Evolutionary conservation across 1,139 yeast genomes (phyloP), one percentile per base, ranked within the genome.

Genomic region (Suhomyces guaymorum): DNA sequence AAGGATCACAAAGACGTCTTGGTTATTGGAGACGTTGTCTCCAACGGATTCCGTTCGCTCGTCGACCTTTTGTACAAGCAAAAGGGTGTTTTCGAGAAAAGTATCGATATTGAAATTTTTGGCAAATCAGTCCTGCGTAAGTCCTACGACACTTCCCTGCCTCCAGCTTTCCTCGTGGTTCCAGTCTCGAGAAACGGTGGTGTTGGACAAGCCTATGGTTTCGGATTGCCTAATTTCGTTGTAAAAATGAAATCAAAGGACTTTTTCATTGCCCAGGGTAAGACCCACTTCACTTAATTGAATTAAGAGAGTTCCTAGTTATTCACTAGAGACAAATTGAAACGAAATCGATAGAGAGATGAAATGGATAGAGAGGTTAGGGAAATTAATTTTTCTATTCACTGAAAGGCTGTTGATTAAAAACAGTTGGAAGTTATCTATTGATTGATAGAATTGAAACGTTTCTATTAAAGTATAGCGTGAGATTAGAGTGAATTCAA

Each of bases 111-210:
- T 22, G 49, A 46, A 27, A 42, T 59, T 5, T 52, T 54, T 28
- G 52, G 44, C 6, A 34, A 33, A n/a, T 31, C 41, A 9, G 32
- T 44, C 4, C 32, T 27, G 4, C 42, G 52, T 15, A 46, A 42
- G 25, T 32, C 49, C 5, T 54, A 50, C 32, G 37, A 35, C 16
- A 33, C 26, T 15, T 38, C 44, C 1, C 39, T 37, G 2, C 24
- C 37, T 5, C 47, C 46, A 11, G n/a, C n/a, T n/a, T 34, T 40
- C 15, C 32, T 50, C 9, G 10, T 62, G 1, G 55, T 64, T 9
- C 72, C 73, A 9, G 54, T 66, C 30, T 61, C 69, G 4, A 56
- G 51, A 41, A 43, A 50, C 3, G 69, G 69, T 15, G 73, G 73
- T 15, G 63, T 66, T 31, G 71, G 69, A 11, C 30, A 49, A 7